Base-by-base conservation (phyloP, 1,284 basidiomycete genomes). In the Apiotrichum gracile region DNA sequence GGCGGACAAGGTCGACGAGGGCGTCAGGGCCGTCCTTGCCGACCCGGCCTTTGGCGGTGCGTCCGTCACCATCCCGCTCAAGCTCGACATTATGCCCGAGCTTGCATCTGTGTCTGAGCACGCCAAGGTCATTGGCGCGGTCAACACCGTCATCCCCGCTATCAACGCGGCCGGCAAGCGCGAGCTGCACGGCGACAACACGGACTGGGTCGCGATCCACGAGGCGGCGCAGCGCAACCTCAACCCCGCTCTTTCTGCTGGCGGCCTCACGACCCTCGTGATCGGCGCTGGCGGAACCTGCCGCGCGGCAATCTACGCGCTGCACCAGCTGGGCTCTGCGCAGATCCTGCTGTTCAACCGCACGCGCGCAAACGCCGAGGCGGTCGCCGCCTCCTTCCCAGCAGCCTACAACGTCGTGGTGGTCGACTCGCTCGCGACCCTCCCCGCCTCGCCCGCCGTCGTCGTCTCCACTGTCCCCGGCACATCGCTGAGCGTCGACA, bases 61-160 rank as follows among this genome's bases (percentile, higher is more conserved):
- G 8, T 91, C 88, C 7, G 91, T 97, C 24, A 99, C 96, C 5
- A 94, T 96, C 59, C 92, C 92, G 3, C 85, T 86, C 78, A 97
- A 97, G 76, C 77, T 93, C 39, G 86, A 90, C 55, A 80, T 96
- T 60, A 88, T 96, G 46, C 81, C 85, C 1, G 77, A 87, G 14
- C 80, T 97, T 34, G 85, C 91, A 62, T 76, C 78, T 40, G 76
- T 96, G 34, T 88, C 90, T 0, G 82, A 83, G 3, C 84, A 90
- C 39, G 93, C 89, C 0, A 78, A 83, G 62, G 78, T 81, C 5
- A 91, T 97, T 54, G 92, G 92, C 1, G 92, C 92, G 0, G 89
- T 96, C 61, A 96, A 97, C 75, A 97, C 92, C 24, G 82, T 96
- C 68, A 80, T 92, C 21, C 85, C 87, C 8, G 64, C 63, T 38